A percentile compares a stretch with the other conserved stretches of the same genome.
These are phyloP conservation scores for Calcarisporium arbuscula DNA, from an alignment of 2,329 filamentous ascomycete genomes.

Conservation along the genomic window DNA sequence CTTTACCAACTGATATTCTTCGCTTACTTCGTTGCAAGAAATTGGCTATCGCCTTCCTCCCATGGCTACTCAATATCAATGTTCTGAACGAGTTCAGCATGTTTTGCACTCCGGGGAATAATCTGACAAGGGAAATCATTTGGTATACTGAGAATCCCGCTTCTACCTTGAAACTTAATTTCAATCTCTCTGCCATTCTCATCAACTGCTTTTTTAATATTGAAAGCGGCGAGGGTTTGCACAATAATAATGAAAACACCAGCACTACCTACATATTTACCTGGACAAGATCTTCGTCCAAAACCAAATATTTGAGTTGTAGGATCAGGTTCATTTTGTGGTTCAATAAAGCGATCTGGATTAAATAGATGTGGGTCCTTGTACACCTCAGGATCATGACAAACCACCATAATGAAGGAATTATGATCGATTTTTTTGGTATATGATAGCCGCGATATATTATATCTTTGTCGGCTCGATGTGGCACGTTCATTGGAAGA, in stretches of 20 bases:
- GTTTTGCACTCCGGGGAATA: constrained; percentile 6
- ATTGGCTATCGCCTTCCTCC: constrained; percentile 6
- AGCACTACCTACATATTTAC: constrained; percentile 1
- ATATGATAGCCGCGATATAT: constrained; percentile 2
- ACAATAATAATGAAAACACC: constrained; percentile 4
- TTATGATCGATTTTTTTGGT: constrained; percentile 3
- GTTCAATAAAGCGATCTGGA: constrained; percentile 5
- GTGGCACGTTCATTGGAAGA: neutral
- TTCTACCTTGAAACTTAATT: no score
- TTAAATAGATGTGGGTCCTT: constrained; percentile 1
- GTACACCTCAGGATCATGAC: constrained; percentile 5
- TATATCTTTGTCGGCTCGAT: constrained; percentile 1
- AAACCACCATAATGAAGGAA: constrained; percentile 3
- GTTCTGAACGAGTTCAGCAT: constrained; percentile 3
- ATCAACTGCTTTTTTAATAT: constrained; percentile 3
- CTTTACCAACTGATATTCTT: no score
- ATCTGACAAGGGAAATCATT: constrained; percentile 3
- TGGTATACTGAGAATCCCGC: no score
- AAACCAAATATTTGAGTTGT: constrained; percentile 1
- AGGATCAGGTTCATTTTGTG: constrained; percentile 8
- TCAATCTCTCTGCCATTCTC: no score
- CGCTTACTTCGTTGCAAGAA: no score
- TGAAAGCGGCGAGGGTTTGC: constrained; percentile 1
- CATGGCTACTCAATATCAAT: constrained; percentile 7
- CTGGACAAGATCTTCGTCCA: constrained; percentile 8